Conservation (phyloP, 768 basidiomycete species). For the Podaxis sp. region DNA sequence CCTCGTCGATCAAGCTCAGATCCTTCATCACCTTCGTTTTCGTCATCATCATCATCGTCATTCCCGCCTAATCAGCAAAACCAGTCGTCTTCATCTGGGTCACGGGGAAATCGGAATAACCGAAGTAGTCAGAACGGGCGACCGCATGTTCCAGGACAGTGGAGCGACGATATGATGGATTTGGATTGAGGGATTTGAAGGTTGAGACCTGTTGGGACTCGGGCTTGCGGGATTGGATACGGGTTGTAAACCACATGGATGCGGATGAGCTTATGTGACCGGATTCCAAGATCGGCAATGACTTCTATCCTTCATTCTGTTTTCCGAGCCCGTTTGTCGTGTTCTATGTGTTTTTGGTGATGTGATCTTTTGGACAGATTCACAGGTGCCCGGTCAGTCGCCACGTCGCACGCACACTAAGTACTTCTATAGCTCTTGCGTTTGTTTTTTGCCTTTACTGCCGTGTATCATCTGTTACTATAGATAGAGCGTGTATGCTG, state of each 20-base stretch:
- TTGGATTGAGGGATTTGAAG: not conserved
- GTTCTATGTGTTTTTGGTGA: not conserved
- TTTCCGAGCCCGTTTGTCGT: not conserved
- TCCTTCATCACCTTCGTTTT: not conserved
- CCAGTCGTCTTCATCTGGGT: not conserved
- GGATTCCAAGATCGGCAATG: not conserved
- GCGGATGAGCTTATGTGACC: not conserved
- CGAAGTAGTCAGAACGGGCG: not conserved
- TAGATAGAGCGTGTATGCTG: too few relatives aligned
- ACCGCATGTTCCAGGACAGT: slow-evolving; percentile 11
- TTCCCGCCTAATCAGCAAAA: not conserved
- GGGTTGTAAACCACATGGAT: not conserved
- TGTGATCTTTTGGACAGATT: not conserved
- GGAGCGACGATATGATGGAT: slow-evolving; percentile 10
- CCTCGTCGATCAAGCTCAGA: slow-evolving; percentile 2
- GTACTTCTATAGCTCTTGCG: too few relatives aligned
- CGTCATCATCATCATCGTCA: not conserved
- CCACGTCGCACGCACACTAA: too few relatives aligned
- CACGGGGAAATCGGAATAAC: not conserved
- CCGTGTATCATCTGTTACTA: too few relatives aligned
- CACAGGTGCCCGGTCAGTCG: too few relatives aligned
- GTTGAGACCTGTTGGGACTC: not conserved
- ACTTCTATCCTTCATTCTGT: not conserved
- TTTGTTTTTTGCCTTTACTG: too few relatives aligned
- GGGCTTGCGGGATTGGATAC: not conserved